Evolutionary conservation across 352 stramenopile genomes (phyloP).

Genomic region (Phytophthora cajani): DNA sequence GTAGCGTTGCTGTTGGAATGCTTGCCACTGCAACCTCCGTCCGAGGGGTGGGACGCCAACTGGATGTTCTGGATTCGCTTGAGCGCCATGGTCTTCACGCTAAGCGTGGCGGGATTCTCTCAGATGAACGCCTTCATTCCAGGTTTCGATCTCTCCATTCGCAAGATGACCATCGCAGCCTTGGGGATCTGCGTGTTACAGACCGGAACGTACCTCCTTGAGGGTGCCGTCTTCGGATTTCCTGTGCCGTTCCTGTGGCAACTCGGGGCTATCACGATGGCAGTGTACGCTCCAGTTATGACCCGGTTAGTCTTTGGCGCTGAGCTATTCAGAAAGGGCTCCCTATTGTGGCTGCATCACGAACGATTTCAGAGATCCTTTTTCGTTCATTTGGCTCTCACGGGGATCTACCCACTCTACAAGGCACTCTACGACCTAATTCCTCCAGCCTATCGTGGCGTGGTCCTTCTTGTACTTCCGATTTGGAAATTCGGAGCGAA

Average conservation of each 20-base stretch:
- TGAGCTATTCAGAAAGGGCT: constrained; percentile 15
- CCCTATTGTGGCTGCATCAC: constrained; percentile 4
- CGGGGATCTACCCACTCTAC: constrained; percentile 27
- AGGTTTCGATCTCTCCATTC: constrained; percentile 6
- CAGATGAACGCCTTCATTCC: constrained; percentile 28
- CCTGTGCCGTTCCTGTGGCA: constrained; percentile 32
- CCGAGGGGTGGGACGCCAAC: constrained; percentile 17
- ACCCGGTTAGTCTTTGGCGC: constrained; percentile 12
- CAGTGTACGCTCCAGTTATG: constrained; percentile 8
- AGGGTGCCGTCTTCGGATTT: constrained; percentile 15
- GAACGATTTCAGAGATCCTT: constrained; percentile 17
- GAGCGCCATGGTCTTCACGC: constrained; percentile 11
- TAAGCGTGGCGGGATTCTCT: constrained; percentile 14
- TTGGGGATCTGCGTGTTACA: constrained; percentile 12
- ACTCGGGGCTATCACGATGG: constrained; percentile 19
- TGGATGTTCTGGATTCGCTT: constrained; percentile 19
- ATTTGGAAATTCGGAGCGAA: constrained; percentile 31
- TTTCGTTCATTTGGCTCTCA: constrained; percentile 14
- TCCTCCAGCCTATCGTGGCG: constrained; percentile 9
- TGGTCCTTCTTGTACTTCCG: constrained; percentile 11
- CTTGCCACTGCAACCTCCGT: constrained; percentile 5
- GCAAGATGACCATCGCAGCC: constrained; percentile 10
- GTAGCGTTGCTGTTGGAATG: constrained; percentile 6
- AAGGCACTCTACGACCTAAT: constrained; percentile 29
- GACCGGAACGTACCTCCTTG: constrained; percentile 12